Evolutionary conservation across 176 grass and related monocot species (phyloP).

Genomic region (Oryza brachyantha): DNA sequence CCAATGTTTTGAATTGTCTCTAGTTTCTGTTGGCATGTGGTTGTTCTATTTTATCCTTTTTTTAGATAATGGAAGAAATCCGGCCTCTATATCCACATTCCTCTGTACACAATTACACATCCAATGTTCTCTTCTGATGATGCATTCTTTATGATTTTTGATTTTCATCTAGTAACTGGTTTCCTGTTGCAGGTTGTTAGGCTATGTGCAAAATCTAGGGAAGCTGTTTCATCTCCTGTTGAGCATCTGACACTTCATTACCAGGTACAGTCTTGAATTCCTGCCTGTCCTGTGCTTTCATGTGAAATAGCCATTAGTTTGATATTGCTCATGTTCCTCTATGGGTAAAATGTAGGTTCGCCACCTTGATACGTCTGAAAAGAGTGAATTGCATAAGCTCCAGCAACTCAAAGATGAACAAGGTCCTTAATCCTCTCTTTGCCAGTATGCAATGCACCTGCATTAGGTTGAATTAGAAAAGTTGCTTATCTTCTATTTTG

Average conservation of each 20-base stretch:
- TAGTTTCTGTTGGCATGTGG: too few species aligned
- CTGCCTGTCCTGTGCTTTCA: slow-evolving; percentile 14
- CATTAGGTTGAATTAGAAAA: neutral
- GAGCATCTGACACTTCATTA: slow-evolving; percentile 99
- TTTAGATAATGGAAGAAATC: too few species aligned
- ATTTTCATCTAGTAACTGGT: slow-evolving; percentile 6
- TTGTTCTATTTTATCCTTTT: too few species aligned
- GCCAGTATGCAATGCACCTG: neutral
- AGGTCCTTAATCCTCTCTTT: slow-evolving; percentile 43
- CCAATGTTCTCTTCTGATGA: too few species aligned
- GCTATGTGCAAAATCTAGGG: slow-evolving; percentile 97
- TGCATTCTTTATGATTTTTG: neutral
- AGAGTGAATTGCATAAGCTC: slow-evolving; percentile 97
- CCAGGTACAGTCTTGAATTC: slow-evolving; percentile 59
- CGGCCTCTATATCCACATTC: too few species aligned
- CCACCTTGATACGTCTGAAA: slow-evolving; percentile 97
- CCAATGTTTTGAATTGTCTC: too few species aligned
- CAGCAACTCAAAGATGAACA: slow-evolving; percentile 97
- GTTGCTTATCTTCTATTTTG: slow-evolving; percentile 15
- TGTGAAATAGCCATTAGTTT: neutral
- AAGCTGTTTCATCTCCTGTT: slow-evolving; percentile 97
- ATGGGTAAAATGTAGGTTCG: slow-evolving; percentile 55
- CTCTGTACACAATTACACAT: too few species aligned
- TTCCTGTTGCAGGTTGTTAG: slow-evolving; percentile 70
- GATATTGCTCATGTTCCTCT: slow-evolving; percentile 2